Evolutionary conservation across 495 filamentous ascomycete species (phyloP), one percentile per base, ranked within the genome.

Genomic region (Podospora sp.): DNA sequence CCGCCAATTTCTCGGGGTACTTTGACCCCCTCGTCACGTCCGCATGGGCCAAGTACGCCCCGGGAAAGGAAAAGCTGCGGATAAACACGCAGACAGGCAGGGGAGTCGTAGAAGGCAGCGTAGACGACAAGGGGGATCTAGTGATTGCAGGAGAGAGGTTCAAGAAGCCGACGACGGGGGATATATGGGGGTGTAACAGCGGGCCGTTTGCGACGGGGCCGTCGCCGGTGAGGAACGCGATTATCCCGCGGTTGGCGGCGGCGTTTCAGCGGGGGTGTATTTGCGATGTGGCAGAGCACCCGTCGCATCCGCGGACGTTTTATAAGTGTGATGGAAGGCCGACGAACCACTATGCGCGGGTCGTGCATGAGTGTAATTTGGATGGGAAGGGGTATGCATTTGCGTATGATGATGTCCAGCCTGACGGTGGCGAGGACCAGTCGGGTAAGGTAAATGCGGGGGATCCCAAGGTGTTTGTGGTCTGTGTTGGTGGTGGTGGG

Each of bases 371-470:
- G 55, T 83, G 80, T 53, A 89, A 88, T 68, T 65, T 87, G 7
- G 91, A 92, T 76, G 81, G 84, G 1, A 83, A 86, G 60, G 91
- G 91, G 1, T 94, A 93, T 75, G 89, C 90, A 0, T 93, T 93
- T 74, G 90, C 91, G 1, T 94, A 92, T 65, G 91, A 94, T 73
- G 91, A 94, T 76, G 91, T 93, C 20, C 83, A 85, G 62, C 86
- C 85, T 0, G 79, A 84, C 55, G 85, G 82, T 46, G 88, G 86
- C 0, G 75, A 76, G 12, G 88, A 92, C 73, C 87, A 90, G 73
- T 87, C 85, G 27, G 91, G 91, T 1, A 86, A 85, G 71, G 86
- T 92, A 16, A 85, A 80, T 65, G 87, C 86, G 69, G 79, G 81
- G 0, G 86, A 82, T 66, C 90, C 90, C 3, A 68, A 77, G 53